Percentiles rank a stretch among this genome's conserved stretches.
Evolutionary conservation across 352 stramenopile species (phyloP).

Genomic region (Ophiocytium majus): DNA sequence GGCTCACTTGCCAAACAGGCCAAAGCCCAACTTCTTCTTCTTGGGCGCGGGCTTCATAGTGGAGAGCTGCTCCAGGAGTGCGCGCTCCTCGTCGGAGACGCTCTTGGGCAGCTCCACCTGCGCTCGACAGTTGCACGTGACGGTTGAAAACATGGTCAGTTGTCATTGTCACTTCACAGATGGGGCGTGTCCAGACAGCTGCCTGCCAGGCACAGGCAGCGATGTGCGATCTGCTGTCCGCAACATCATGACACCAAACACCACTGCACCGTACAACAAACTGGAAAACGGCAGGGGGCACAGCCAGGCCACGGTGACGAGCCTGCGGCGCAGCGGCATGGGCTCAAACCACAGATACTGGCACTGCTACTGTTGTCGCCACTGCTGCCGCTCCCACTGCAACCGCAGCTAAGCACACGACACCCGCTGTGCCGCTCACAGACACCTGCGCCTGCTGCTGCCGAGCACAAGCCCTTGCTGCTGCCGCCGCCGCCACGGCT

Average conservation of each 20-base stretch:
- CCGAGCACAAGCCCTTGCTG: not conserved
- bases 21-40: constrained; percentile 23
- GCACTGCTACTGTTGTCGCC: not conserved
- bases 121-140: no score
- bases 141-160: no score
- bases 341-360: not conserved
- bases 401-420: not conserved
- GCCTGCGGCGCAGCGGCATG: not conserved
- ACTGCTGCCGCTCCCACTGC: not conserved
- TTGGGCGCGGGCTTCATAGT: not conserved
- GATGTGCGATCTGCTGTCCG: no score
- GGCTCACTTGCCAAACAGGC: constrained; percentile 9
- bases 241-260: no score
- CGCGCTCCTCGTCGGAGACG: not conserved
- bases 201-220: no score
- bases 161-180: no score
- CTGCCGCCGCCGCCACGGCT: not conserved
- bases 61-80: constrained; percentile 5
- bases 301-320: no score
- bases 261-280: no score
- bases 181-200: no score
- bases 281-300: no score
- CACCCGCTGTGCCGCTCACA: not conserved
- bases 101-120: constrained; percentile 23
- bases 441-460: not conserved